Percentiles rank a stretch among this genome's conserved stretches.
These are phyloP conservation scores for Moesziomyces globuligerus DNA, from an alignment of 1,284 basidiomycete species.

Conservation along the genomic window DNA sequence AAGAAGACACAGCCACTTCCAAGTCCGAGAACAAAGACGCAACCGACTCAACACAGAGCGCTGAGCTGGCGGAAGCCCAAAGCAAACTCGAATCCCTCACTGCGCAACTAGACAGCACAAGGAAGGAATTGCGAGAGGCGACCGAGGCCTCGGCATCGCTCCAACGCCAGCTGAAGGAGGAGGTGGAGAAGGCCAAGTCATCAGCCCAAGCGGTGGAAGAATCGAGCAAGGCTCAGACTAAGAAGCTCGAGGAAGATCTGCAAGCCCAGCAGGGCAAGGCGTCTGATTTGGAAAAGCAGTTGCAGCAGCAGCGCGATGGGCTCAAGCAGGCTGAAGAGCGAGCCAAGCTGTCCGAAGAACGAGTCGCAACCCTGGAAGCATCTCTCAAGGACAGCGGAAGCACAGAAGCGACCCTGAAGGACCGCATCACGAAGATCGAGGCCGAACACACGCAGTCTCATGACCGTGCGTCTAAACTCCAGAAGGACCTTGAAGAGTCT, in stretches of 20 bases:
- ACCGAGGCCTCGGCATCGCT: slow-evolving; percentile 11
- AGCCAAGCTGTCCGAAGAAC: slow-evolving; percentile 8
- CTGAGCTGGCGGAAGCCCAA: slow-evolving; percentile 19
- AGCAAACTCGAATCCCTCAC: slow-evolving; percentile 13
- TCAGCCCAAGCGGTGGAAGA: slow-evolving; percentile 12
- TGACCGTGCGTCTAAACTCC: slow-evolving; percentile 20
- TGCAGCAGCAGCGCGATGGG: slow-evolving; percentile 21
- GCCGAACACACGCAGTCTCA: slow-evolving; percentile 21
- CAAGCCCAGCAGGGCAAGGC: slow-evolving; percentile 12
- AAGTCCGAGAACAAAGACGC: neutral
- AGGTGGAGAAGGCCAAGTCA: slow-evolving; percentile 10
- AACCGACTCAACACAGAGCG: neutral
- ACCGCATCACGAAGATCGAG: slow-evolving; percentile 14
- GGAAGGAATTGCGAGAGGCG: slow-evolving; percentile 16
- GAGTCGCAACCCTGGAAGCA: slow-evolving; percentile 7
- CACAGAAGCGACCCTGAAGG: slow-evolving; percentile 13
- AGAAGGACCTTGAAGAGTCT: slow-evolving; percentile 16
- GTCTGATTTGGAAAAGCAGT: slow-evolving; percentile 20
- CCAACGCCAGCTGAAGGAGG: slow-evolving; percentile 17
- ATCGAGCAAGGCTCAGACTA: slow-evolving; percentile 6
- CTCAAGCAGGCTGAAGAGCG: slow-evolving; percentile 18
- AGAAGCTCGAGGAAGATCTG: slow-evolving; percentile 26
- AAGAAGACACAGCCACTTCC: slow-evolving; percentile 9
- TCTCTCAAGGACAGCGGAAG: slow-evolving; percentile 6
- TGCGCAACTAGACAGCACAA: slow-evolving; percentile 22